Percentiles rank a stretch among this genome's conserved stretches.
phyloP scores from a whole-genome alignment of 2,329 filamentous ascomycete genomes.

The Endoconidiophora polonica region DNA sequence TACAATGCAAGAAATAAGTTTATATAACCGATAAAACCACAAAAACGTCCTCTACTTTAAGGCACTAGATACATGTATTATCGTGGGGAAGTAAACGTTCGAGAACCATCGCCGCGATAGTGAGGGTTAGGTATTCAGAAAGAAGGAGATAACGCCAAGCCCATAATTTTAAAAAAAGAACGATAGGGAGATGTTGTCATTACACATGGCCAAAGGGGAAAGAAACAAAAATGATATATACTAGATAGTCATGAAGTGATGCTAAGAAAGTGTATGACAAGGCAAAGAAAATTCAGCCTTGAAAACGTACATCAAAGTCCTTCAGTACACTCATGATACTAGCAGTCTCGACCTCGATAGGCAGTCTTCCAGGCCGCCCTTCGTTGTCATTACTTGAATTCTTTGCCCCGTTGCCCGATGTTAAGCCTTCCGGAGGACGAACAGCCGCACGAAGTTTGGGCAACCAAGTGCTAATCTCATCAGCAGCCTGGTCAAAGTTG shows the following conservation, averaged over 20 bases:
- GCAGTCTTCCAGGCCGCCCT: slow-evolving; percentile 25
- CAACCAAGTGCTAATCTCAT: slow-evolving; percentile 61
- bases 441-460: slow-evolving; percentile 49
- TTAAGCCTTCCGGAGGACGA: slow-evolving; percentile 16
- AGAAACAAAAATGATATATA: too few relatives aligned
- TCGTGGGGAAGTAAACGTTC: too few relatives aligned
- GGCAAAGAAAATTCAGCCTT: slow-evolving; percentile 2
- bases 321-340: slow-evolving; percentile 77
- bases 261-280: neutral
- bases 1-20: too few relatives aligned
- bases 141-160: neutral
- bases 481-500: slow-evolving; percentile 55
- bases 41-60: too few relatives aligned
- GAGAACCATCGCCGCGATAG: too few relatives aligned
- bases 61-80: too few relatives aligned
- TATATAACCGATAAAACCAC: too few relatives aligned
- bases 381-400: slow-evolving; percentile 10
- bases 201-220: too few relatives aligned
- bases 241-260: too few relatives aligned
- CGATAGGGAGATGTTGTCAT: neutral
- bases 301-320: slow-evolving; percentile 63
- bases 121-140: neutral
- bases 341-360: slow-evolving; percentile 65
- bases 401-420: slow-evolving; percentile 18
- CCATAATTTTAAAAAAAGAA: neutral